A percentile compares a stretch with the other conserved stretches of the same genome.
phyloP scores from a whole-genome alignment of 371 early-diverging fungal species.

The Zychaea mexicana region DNA sequence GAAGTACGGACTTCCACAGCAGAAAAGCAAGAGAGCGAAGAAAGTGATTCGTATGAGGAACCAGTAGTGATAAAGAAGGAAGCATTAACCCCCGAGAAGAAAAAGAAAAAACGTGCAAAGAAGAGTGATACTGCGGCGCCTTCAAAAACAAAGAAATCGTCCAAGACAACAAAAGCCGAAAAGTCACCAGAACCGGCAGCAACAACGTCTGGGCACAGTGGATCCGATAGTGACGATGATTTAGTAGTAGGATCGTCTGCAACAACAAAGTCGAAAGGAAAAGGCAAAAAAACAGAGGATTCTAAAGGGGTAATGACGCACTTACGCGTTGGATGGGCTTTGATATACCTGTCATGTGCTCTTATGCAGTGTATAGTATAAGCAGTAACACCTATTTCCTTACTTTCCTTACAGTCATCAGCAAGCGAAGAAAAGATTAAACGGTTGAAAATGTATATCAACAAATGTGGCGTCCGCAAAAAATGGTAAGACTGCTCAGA shows the following conservation, averaged over 20 bases:
- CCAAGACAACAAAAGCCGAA: too few species aligned
- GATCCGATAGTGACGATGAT: not conserved
- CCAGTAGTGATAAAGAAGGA: not conserved
- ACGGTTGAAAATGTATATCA: constrained; percentile 39
- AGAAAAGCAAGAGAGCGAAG: constrained; percentile 11
- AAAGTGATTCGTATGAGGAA: not conserved
- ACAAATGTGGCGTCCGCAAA: constrained; percentile 51
- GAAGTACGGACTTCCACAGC: not conserved
- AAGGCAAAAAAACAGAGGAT: not conserved
- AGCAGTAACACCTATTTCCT: not conserved
- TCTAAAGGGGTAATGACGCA: not conserved
- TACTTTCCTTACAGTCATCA: not conserved
- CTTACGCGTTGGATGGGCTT: too few species aligned
- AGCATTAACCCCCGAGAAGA: not conserved
- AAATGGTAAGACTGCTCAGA: constrained; percentile 24
- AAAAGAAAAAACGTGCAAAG: not conserved
- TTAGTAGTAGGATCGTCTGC: too few species aligned
- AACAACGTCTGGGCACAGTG: not conserved
- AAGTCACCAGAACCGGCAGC: not conserved
- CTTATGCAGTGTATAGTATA: too few species aligned
- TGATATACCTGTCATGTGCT: too few species aligned
- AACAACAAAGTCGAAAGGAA: constrained; percentile 7
- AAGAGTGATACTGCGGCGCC: not conserved
- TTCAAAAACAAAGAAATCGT: not conserved
- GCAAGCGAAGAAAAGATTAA: constrained; percentile 39